Base-by-base conservation (phyloP, 2,329 filamentous ascomycete species). In the Nemania serpens region DNA sequence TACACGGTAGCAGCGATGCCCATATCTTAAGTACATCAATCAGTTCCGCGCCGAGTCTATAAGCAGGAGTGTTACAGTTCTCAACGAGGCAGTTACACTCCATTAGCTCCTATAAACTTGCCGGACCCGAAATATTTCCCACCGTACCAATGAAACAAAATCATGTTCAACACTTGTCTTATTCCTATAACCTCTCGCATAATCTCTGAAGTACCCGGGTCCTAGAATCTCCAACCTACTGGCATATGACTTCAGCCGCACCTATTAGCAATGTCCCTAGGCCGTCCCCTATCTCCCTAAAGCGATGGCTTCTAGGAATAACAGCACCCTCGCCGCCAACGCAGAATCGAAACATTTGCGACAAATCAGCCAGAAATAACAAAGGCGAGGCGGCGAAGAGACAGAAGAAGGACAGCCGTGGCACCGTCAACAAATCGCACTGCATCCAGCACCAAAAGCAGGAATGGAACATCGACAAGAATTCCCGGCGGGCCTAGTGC, bases 391-490 rank as follows among this genome's bases (percentile, higher is more conserved):
- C 18, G 20, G 7, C 10, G 2, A 33, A 43, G 34, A 55, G 50
- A 20, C 12, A 41, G n/a, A 57, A 50, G 22, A 37, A 53, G 25
- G 25, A 4, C 34, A 45, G 34, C 39, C 55, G 39, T 25, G 17
- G 4, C n/a, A 34, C 29, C 11, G n/a, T 43, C 13, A 34, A 50
- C 15, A 20, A 25, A n/a, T 45, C 59, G 3, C 52, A 59, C 11
- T 56, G 42, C 34, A 17, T 22, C 22, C 7, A 22, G 11, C 49
- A 64, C 39, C 51, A 29, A 5, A 20, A 22, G 3, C 55, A 54
- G 48, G 43, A 37, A 41, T 41, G 39, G 51, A 49, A 62, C 41
- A 49, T 55, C 13, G 39, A 53, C 25, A 50, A 51, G 12, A 37
- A 39, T 11, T 47, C 47, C 42, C 62, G 62, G 51, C 34, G 18